phyloP scores from a whole-genome alignment of 306 rosid species.

The Corylus americana region DNA sequence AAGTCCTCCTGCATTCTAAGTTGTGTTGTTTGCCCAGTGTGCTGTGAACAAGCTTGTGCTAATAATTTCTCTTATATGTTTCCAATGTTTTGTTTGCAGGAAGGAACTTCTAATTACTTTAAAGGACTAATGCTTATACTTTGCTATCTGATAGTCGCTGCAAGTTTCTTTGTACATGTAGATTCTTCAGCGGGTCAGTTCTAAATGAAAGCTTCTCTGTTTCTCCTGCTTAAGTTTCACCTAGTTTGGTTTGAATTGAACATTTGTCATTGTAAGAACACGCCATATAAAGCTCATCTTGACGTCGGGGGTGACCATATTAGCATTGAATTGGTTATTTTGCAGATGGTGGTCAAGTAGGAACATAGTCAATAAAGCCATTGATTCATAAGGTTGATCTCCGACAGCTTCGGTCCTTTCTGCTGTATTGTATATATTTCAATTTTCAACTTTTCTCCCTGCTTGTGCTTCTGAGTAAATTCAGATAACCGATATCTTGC shows the following conservation, averaged over 20 bases:
- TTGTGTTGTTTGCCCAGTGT: background rate
- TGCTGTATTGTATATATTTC: constrained; percentile 33
- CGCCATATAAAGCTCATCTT: background rate
- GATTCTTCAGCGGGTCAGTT: constrained; percentile 45
- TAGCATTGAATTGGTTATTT: background rate
- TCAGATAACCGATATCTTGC: constrained; percentile 7
- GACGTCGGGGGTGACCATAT: background rate
- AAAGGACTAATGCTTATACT: constrained; percentile 81
- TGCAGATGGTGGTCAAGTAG: constrained; percentile 19
- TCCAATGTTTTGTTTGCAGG: constrained; percentile 51
- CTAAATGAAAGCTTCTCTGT: background rate
- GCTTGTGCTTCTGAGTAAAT: constrained; percentile 24
- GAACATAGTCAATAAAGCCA: constrained; percentile 10
- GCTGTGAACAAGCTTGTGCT: background rate
- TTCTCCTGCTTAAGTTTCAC: background rate
- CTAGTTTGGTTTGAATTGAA: background rate
- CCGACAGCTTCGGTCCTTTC: constrained; percentile 1
- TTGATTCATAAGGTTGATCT: constrained; percentile 18
- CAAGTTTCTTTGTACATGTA: constrained; percentile 76
- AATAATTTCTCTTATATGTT: background rate
- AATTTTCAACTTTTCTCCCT: constrained; percentile 8
- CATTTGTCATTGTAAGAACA: background rate
- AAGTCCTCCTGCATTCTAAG: background rate
- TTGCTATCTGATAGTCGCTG: constrained; percentile 81
- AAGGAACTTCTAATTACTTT: constrained; percentile 78